A percentile compares a stretch with the other conserved stretches of the same genome.
Conservation (phyloP, 768 basidiomycete genomes). For the Pisolithus albus region DNA sequence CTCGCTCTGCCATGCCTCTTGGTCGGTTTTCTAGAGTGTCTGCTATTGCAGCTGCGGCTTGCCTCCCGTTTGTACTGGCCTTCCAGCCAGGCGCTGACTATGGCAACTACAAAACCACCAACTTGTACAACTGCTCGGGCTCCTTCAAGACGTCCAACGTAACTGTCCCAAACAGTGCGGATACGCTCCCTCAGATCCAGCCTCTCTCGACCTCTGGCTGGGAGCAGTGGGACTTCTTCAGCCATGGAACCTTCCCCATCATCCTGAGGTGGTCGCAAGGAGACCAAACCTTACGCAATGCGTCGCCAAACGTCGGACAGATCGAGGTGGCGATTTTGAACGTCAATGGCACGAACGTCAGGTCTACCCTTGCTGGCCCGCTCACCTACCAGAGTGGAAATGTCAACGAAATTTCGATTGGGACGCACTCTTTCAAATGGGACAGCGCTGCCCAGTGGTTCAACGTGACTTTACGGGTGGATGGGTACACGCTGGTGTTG, state of each 20-base stretch:
- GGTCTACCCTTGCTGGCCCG: neutral
- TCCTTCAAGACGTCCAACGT: conserved; percentile 7
- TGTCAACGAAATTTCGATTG: conserved; percentile 6
- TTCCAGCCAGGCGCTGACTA: conserved; percentile 12
- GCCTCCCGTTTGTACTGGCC: neutral
- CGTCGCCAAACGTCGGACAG: neutral
- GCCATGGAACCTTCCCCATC: conserved; percentile 8
- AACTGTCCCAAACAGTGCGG: conserved; percentile 7
- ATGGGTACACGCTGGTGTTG: conserved; percentile 6
- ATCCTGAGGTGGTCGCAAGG: conserved; percentile 13
- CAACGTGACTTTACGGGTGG: conserved; percentile 6
- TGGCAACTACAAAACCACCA: conserved; percentile 5
- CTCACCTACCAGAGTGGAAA: conserved; percentile 2
- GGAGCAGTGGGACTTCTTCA: conserved; percentile 12
- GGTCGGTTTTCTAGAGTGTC: neutral
- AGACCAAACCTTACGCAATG: neutral
- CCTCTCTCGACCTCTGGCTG: conserved; percentile 1
- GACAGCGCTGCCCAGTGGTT: conserved; percentile 9
- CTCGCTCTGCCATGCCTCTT: neutral
- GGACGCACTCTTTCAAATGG: conserved; percentile 8
- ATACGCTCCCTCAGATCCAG: conserved; percentile 13
- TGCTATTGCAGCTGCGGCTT: neutral
- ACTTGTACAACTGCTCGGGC: conserved; percentile 16
- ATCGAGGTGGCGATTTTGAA: conserved; percentile 7
- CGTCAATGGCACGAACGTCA: conserved; percentile 8